A percentile compares a stretch with the other conserved stretches of the same genome.
phyloP scores from a whole-genome alignment of 2,329 filamentous ascomycete genomes.

The Calonectria henricotiae region DNA sequence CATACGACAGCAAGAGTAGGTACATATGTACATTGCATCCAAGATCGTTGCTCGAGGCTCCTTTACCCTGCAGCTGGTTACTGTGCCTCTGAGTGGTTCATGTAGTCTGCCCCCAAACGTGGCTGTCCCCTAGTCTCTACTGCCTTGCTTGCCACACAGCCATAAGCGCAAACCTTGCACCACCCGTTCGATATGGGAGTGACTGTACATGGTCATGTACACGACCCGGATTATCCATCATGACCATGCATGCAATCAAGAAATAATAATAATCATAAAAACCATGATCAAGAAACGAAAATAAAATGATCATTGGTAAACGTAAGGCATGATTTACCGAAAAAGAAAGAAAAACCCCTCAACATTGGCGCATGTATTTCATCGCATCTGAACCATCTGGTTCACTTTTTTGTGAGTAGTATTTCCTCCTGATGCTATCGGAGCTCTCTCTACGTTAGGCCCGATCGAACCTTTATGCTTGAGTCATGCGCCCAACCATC shows the following conservation, averaged over 20 bases:
- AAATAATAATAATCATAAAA: no score
- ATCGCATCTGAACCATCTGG: no score
- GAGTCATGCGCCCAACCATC: conserved; percentile 16
- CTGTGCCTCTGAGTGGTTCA: conserved; percentile 31
- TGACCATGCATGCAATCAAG: no score
- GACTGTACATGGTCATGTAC: background rate
- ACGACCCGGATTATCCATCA: no score
- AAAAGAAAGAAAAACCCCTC: no score
- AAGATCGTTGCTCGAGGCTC: conserved; percentile 18
- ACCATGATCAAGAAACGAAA: no score
- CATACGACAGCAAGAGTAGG: no score
- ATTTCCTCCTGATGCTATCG: background rate
- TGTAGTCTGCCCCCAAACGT: conserved; percentile 14
- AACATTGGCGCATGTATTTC: no score
- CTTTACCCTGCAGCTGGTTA: conserved; percentile 34
- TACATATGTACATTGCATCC: background rate
- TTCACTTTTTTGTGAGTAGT: no score
- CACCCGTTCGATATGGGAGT: conserved; percentile 2
- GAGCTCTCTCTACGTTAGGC: conserved; percentile 11
- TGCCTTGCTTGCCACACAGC: conserved; percentile 19
- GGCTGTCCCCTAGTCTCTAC: conserved; percentile 12
- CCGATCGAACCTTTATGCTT: background rate
- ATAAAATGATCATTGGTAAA: no score
- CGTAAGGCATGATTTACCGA: no score
- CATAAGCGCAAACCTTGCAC: conserved; percentile 24